Conservation (phyloP, 2,329 filamentous ascomycete genomes). For the Penicillium sp. region DNA sequence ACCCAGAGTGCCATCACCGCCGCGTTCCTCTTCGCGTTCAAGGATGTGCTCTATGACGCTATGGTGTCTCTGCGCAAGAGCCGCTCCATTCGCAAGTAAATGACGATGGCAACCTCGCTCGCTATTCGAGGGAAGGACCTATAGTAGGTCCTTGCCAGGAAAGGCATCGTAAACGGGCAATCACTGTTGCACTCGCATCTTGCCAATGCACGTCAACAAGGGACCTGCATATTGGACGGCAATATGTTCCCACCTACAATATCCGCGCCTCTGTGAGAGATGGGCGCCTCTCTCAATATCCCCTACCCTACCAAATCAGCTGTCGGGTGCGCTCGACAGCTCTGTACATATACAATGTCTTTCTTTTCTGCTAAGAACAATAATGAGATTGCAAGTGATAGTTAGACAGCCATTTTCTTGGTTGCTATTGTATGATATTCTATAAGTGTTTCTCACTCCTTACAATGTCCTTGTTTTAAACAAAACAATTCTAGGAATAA, state of each 20-base stretch:
- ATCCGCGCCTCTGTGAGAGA: neutral
- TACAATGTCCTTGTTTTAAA: neutral
- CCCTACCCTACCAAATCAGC: neutral
- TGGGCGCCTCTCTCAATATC: neutral
- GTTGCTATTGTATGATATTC: neutral
- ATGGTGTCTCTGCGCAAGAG: conserved; percentile 40
- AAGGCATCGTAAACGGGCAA: neutral
- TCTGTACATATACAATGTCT: conserved; percentile 6
- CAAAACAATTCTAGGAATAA: neutral
- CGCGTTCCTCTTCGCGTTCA: conserved; percentile 95
- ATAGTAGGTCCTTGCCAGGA: neutral
- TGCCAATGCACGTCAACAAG: no score
- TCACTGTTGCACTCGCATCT: neutral
- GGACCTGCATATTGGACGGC: neutral
- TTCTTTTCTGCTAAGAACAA: neutral
- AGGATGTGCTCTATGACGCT: conserved; percentile 85
- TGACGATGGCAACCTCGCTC: neutral
- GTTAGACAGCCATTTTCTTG: neutral
- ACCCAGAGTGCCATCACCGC: conserved; percentile 96
- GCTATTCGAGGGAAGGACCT: neutral
- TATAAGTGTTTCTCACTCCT: neutral
- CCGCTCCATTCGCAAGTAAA: conserved; percentile 34
- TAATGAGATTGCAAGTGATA: neutral
- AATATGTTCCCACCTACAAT: neutral
- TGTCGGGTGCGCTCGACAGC: neutral